Conservation (phyloP, 345 rosid species). For the Alliaria petiolata region DNA sequence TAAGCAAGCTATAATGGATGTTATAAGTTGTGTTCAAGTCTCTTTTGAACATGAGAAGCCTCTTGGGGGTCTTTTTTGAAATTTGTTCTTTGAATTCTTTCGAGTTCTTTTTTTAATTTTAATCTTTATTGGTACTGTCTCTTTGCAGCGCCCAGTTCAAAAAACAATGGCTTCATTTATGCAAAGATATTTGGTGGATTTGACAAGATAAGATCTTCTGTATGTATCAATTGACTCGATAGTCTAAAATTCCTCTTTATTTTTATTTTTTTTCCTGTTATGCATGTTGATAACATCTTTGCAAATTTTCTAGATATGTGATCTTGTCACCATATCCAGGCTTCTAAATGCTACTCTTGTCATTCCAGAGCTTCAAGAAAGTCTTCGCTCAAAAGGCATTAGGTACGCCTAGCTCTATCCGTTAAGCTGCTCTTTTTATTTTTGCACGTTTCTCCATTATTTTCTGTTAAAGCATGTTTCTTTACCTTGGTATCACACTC, state of each 20-base stretch:
- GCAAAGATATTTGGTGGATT: constrained; percentile 95
- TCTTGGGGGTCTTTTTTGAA: not conserved
- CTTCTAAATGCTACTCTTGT: constrained; percentile 99
- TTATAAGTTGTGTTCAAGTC: not conserved
- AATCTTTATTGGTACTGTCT: constrained; percentile 3
- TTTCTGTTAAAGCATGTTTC: not conserved
- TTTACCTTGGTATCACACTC: not conserved
- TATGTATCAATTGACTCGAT: constrained; percentile 39
- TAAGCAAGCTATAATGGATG: not conserved
- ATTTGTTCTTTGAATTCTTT: no score
- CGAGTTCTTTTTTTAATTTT: not conserved
- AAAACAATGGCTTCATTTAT: constrained; percentile 69
- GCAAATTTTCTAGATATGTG: constrained; percentile 93
- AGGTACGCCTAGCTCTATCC: constrained; percentile 46
- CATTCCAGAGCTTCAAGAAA: constrained; percentile 97
- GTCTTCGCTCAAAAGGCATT: constrained; percentile 83
- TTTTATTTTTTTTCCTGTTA: not conserved
- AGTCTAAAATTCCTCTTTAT: not conserved
- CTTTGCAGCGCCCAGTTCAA: constrained; percentile 54
- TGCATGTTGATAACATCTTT: constrained; percentile 42
- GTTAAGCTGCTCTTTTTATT: not conserved
- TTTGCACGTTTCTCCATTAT: constrained; percentile 14
- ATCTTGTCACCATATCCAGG: constrained; percentile 99
- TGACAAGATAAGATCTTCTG: constrained; percentile 85
- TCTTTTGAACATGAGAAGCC: constrained; percentile 6